A percentile compares a stretch with the other conserved stretches of the same genome.
Evolutionary conservation across 2,329 filamentous ascomycete genomes (phyloP).

Genomic region (Fusarium cyanostomum): DNA sequence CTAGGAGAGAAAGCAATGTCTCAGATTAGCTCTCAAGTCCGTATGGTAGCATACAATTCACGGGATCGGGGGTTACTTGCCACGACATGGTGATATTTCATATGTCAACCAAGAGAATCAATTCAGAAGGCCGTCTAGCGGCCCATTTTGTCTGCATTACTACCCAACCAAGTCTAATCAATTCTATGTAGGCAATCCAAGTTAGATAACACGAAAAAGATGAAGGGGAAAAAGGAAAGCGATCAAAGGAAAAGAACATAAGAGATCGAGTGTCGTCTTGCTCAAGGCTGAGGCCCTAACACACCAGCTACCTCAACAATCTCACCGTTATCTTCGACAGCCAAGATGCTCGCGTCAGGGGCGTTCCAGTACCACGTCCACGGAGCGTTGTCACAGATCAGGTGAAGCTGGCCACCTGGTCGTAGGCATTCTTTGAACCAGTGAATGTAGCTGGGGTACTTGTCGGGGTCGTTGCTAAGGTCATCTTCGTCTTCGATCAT

Average conservation of each 20-base stretch:
- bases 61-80: not conserved
- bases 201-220: not conserved
- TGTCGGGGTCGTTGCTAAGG: not conserved
- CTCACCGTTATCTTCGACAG: not conserved
- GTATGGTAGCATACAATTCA: conserved; percentile 5
- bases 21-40: not conserved
- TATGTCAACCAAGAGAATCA: not conserved
- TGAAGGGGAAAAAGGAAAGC: not conserved
- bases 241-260: not conserved
- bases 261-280: not conserved
- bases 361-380: not conserved
- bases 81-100: not conserved
- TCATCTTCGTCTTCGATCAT: not conserved
- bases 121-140: not conserved
- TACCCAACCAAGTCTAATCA: not conserved
- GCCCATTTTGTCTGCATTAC: not conserved
- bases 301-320: not conserved
- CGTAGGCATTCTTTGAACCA: conserved; percentile 17
- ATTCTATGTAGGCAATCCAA: not conserved
- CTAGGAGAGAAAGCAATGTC: not conserved
- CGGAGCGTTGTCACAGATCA: not conserved
- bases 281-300: not conserved
- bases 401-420: conserved; percentile 19
- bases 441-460: not conserved
- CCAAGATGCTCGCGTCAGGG: not conserved